Conservation (phyloP, 2,329 filamentous ascomycete genomes). For the Aspergillus japonicus region DNA sequence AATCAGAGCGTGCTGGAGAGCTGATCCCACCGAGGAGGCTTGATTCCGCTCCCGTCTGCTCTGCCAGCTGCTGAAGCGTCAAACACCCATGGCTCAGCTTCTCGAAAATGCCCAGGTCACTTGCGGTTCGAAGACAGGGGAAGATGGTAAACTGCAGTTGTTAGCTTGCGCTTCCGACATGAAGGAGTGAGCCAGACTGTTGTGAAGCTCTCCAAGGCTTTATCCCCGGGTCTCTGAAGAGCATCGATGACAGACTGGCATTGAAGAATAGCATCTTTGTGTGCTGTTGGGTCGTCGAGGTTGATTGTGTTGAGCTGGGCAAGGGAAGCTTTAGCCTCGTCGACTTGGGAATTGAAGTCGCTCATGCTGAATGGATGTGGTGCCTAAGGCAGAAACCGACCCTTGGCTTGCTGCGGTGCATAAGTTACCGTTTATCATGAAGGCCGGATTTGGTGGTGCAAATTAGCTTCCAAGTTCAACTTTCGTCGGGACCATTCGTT, state of each 20-base stretch:
- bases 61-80: neutral
- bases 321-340: neutral
- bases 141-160: neutral
- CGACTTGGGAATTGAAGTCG: neutral
- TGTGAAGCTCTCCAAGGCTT: neutral
- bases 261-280: neutral
- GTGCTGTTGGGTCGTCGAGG: neutral
- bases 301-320: neutral
- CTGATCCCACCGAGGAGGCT: neutral
- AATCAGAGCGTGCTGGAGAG: neutral
- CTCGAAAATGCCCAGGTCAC: conserved; percentile 1
- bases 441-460: too few relatives aligned
- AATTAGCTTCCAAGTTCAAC: too few relatives aligned
- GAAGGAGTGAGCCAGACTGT: neutral
- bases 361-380: neutral
- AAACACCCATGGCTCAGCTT: neutral
- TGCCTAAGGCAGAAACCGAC: neutral
- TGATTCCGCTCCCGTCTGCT: neutral
- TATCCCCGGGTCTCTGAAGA: neutral
- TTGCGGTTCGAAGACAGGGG: neutral
- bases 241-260: neutral
- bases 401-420: too few relatives aligned
- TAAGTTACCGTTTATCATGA: too few relatives aligned
- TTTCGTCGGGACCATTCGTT: neutral
- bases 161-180: neutral